Evolutionary conservation across 768 basidiomycete genomes (phyloP), one percentile per base, ranked within the genome.

Genomic region (Clitopilus hobsonii): DNA sequence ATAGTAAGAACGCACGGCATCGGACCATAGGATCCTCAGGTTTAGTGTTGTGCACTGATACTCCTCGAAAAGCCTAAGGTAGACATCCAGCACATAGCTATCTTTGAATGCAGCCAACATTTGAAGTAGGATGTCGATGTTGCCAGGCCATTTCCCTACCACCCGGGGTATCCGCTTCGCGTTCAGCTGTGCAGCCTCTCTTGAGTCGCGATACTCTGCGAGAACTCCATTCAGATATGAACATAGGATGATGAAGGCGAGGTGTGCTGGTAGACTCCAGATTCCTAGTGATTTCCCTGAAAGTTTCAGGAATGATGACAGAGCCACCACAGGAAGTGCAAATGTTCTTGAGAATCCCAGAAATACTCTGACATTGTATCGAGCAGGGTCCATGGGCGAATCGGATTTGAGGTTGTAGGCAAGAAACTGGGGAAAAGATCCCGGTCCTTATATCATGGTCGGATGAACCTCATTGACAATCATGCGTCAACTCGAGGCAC

Each of bases 71-170:
- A 89, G 73, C 22, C 79, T 73, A n/a, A 80, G 73, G 58, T 87
- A 87, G 3, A 82, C 82, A 53, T 85, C 81, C 45, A 81, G 75
- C 13, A 84, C 71, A 65, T 89, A 89, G 61, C 77, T 77, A 20
- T 76, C 81, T 58, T 80, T 76, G 65, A 82, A 79, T 0, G 80
- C 79, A 20, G 71, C 70, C 60, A 79, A 74, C 72, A 85, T 79
- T 53, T 68, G 72, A 48, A 87, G 62, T 54, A 88, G 74, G 49
- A 89, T 66, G 61, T 91, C 88, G 60, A 89, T 69, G 64, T 89
- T 89, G n/a, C 88, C 88, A 3, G 86, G 88, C 85, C 85, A 88
- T 70, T 79, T 84, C 6, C 88, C 88, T 16, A 78, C 71, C 14
- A 88, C 81, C 18, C 75, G 69, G 3, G 84, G 84, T 49, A 86